Percentiles rank a stretch among this genome's conserved stretches.
Evolutionary conservation across 192 early-diverging fungal species (phyloP).

Genomic region (Kappamyces sp.): DNA sequence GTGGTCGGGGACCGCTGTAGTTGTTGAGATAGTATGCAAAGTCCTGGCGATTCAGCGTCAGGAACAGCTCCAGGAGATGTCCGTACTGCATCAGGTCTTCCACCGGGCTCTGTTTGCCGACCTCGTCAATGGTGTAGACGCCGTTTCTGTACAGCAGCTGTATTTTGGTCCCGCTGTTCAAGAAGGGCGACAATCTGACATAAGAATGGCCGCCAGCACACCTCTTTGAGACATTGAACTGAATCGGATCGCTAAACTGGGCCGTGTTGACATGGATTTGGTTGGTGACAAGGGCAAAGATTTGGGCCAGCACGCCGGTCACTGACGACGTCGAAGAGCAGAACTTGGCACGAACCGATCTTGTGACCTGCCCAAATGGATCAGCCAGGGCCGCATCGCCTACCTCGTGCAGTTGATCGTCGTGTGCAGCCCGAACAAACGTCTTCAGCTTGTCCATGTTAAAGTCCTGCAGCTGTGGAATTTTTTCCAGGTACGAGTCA

Average conservation of each 20-base stretch:
- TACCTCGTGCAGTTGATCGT: constrained; percentile 28
- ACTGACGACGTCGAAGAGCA: constrained; percentile 88
- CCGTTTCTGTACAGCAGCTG: constrained; percentile 65
- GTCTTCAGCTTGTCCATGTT: constrained; percentile 72
- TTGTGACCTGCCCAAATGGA: not conserved
- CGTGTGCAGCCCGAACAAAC: constrained; percentile 75
- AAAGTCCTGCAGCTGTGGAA: constrained; percentile 74
- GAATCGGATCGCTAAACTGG: not conserved
- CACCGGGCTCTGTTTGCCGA: constrained; percentile 54
- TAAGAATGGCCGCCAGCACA: not conserved
- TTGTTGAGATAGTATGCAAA: constrained; percentile 62
- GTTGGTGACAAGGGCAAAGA: constrained; percentile 65
- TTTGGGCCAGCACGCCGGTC: constrained; percentile 64
- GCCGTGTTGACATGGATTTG: constrained; percentile 51
- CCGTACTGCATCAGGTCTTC: constrained; percentile 73
- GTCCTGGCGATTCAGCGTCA: constrained; percentile 61
- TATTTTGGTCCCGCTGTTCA: constrained; percentile 63
- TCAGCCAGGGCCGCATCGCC: not conserved
- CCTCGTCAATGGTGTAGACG: constrained; percentile 79
- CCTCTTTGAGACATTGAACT: not conserved
- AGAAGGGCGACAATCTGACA: constrained; percentile 56
- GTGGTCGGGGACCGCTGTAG: not conserved
- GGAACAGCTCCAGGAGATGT: constrained; percentile 79
- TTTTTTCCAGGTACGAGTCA: constrained; percentile 69
- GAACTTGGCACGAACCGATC: constrained; percentile 43